Evolutionary conservation across 768 basidiomycete genomes (phyloP).

Genomic region (Gymnopilus dilepis): DNA sequence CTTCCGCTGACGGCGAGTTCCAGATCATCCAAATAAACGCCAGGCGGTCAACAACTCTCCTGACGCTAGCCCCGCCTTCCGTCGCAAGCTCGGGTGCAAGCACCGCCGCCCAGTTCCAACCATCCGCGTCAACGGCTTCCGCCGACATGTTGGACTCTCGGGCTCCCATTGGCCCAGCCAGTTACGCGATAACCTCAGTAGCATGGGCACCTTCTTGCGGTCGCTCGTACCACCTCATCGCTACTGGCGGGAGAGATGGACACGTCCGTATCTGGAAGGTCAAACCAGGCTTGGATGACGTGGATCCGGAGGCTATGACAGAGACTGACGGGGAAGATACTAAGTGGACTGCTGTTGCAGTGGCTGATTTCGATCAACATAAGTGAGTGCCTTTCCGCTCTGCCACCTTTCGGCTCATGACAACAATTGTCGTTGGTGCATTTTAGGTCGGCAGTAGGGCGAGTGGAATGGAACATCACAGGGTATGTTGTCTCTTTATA

Average conservation of each 20-base stretch:
- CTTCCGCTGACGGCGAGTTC: background rate
- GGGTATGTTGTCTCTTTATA: conserved; percentile 50
- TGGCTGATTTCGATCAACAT: conserved; percentile 90
- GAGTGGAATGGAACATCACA: conserved; percentile 95
- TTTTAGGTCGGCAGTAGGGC: conserved; percentile 70
- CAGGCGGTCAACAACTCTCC: conserved; percentile 66
- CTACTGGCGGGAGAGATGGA: conserved; percentile 88
- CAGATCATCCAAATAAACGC: conserved; percentile 81
- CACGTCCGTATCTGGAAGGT: conserved; percentile 91
- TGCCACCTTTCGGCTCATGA: background rate
- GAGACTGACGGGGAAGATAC: conserved; percentile 51
- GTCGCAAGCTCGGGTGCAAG: conserved; percentile 21
- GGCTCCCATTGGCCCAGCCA: conserved; percentile 40
- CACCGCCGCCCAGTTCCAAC: background rate
- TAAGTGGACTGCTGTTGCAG: conserved; percentile 75
- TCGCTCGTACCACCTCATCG: conserved; percentile 91
- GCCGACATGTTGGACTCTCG: conserved; percentile 13
- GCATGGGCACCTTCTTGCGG: conserved; percentile 96
- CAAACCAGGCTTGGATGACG: conserved; percentile 58
- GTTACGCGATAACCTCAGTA: conserved; percentile 78
- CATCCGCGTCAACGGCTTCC: conserved; percentile 9
- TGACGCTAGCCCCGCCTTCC: conserved; percentile 46
- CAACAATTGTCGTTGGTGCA: background rate
- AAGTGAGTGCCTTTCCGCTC: conserved; percentile 49
- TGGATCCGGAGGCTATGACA: conserved; percentile 36